phyloP scores from a whole-genome alignment of 495 filamentous ascomycete genomes.

The Halenospora varia region DNA sequence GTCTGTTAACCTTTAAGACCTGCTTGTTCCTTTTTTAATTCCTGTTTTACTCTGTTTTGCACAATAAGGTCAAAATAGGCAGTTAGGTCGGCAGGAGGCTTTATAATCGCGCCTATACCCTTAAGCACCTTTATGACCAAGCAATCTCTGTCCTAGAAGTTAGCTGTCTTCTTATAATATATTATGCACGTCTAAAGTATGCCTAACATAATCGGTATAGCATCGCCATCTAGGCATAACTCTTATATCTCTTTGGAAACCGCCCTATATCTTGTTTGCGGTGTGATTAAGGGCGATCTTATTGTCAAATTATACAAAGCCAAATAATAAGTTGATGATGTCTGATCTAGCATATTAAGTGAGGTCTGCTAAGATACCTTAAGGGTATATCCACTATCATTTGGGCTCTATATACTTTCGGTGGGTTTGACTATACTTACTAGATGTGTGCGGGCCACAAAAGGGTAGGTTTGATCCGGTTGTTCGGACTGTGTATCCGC shows the following conservation, averaged over 20 bases:
- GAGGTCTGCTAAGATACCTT: conserved; percentile 10
- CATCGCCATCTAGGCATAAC: conserved; percentile 15
- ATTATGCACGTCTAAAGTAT: conserved; percentile 9
- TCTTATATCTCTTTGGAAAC: conserved; percentile 18
- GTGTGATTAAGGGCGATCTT: conserved; percentile 6
- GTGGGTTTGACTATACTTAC: conserved; percentile 9
- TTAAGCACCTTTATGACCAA: conserved; percentile 13
- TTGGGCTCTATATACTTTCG: conserved; percentile 8
- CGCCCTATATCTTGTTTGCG: conserved; percentile 8
- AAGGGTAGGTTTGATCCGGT: conserved; percentile 9
- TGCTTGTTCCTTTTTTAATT: conserved; percentile 14
- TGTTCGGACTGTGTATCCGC: not conserved
- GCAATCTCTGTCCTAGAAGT: conserved; percentile 14
- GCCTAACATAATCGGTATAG: conserved; percentile 10
- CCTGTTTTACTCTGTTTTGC: conserved; percentile 3
- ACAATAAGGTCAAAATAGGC: conserved; percentile 10
- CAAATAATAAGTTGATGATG: conserved; percentile 6
- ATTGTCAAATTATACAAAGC: conserved; percentile 6
- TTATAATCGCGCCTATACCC: conserved; percentile 10
- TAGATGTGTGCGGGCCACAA: conserved; percentile 6
- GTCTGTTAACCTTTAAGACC: conserved; percentile 5
- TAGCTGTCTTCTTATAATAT: conserved; percentile 11
- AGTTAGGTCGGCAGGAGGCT: conserved; percentile 5
- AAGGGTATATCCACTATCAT: conserved; percentile 11
- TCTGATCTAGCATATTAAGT: conserved; percentile 8